phyloP scores from a whole-genome alignment of 192 early-diverging fungal species.

The Hyaloraphidium curvatum region DNA sequence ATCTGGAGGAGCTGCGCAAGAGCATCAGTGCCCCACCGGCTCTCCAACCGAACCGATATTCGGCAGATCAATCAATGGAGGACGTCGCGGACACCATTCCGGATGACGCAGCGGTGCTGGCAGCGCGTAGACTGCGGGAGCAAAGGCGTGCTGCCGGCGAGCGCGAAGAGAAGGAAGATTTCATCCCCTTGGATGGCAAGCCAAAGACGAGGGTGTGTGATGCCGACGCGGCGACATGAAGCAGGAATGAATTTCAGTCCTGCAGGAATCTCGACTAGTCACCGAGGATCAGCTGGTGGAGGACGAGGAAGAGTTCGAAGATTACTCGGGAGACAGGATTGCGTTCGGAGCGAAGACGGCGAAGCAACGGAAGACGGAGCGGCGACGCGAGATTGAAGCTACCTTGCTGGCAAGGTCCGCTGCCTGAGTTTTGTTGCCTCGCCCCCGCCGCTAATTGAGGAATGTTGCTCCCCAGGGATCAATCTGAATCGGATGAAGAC shows the following conservation, averaged over 20 bases:
- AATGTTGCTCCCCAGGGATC: neutral
- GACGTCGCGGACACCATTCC: neutral
- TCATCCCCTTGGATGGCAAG: too few species aligned
- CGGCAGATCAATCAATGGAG: neutral
- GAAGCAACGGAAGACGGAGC: conserved; percentile 3
- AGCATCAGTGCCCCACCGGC: too few species aligned
- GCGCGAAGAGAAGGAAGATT: too few species aligned
- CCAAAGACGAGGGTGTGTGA: too few species aligned
- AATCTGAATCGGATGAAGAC: neutral
- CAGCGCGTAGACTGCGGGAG: neutral
- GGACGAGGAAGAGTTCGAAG: conserved; percentile 11
- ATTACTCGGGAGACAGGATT: conserved; percentile 7
- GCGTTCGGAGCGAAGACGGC: conserved; percentile 7
- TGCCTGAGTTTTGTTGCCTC: too few species aligned
- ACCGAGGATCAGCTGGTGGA: conserved; percentile 11
- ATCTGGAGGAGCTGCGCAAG: too few species aligned
- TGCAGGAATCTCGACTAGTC: conserved; percentile 9
- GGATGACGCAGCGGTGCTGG: neutral
- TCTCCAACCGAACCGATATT: too few species aligned
- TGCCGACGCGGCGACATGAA: too few species aligned
- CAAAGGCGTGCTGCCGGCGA: neutral
- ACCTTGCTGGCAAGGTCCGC: conserved; percentile 6
- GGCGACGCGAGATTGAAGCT: conserved; percentile 5
- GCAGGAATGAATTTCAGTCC: too few species aligned
- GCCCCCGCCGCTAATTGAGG: too few species aligned